Conservation (phyloP, 2,329 filamentous ascomycete species). For the Verticillium zaregamsianum region DNA sequence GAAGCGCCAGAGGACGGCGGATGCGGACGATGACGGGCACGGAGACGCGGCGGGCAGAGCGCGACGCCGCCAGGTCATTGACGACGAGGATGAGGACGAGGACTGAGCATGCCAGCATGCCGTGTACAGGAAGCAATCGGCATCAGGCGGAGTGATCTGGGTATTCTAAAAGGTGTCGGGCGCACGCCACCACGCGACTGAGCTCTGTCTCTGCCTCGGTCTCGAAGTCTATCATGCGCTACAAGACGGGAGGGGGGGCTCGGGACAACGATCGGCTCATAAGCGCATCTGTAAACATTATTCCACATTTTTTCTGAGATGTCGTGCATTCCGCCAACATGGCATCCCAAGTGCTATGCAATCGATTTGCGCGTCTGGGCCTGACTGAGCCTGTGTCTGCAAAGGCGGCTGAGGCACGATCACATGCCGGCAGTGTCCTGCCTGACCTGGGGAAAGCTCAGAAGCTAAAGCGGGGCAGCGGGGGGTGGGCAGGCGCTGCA, state of each 20-base stretch:
- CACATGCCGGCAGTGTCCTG: not conserved
- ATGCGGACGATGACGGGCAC: conserved; percentile 47
- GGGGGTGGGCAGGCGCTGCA: not conserved
- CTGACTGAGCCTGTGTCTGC: too few species aligned
- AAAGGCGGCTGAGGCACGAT: not conserved
- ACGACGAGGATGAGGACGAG: conserved; percentile 54
- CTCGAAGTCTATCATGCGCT: not conserved
- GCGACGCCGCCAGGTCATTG: conserved; percentile 53
- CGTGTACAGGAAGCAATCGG: not conserved
- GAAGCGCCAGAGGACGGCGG: conserved; percentile 42
- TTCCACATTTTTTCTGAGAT: not conserved
- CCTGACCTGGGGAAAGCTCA: not conserved
- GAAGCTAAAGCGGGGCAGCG: not conserved
- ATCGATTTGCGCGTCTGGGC: too few species aligned
- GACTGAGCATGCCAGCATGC: not conserved
- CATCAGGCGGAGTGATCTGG: not conserved
- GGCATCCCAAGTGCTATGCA: too few species aligned
- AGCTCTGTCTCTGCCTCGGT: not conserved
- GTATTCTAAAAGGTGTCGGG: not conserved
- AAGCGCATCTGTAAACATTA: not conserved
- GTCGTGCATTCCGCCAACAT: not conserved
- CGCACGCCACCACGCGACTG: not conserved
- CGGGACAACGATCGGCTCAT: not conserved
- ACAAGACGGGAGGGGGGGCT: not conserved
- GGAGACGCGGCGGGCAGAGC: conserved; percentile 43